phyloP scores from a whole-genome alignment of 164 flowering plant species.

The Aristolochia fimbriata region DNA sequence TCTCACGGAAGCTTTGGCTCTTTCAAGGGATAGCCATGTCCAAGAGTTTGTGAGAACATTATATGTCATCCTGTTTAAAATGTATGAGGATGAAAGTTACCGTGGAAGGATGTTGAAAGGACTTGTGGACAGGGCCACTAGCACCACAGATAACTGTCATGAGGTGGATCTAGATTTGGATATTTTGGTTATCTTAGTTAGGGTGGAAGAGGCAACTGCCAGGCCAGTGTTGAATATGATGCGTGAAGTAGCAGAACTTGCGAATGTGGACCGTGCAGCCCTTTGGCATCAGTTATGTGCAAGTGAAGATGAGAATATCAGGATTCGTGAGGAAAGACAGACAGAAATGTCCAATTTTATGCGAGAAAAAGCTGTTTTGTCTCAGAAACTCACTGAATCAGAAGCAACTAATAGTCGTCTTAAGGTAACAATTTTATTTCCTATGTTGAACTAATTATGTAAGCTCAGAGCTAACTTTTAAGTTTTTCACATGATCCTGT shows the following conservation, averaged over 20 bases:
- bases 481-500: background rate
- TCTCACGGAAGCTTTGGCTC: slow-evolving; percentile 85
- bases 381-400: slow-evolving; percentile 69
- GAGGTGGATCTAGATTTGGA: slow-evolving; percentile 76
- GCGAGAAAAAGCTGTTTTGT: slow-evolving; percentile 55
- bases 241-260: slow-evolving; percentile 90
- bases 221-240: slow-evolving; percentile 82
- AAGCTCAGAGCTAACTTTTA: too few species aligned
- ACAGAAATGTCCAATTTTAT: slow-evolving; percentile 43
- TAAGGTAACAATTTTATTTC: slow-evolving; percentile 44
- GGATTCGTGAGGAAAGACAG: slow-evolving; percentile 68
- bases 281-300: slow-evolving; percentile 96
- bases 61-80: slow-evolving; percentile 62
- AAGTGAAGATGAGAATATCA: slow-evolving; percentile 74
- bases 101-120: slow-evolving; percentile 77
- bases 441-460: background rate
- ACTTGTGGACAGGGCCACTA: slow-evolving; percentile 76
- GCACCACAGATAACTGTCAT: slow-evolving; percentile 43
- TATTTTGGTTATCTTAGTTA: slow-evolving; percentile 39
- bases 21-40: slow-evolving; percentile 59
- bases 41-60: slow-evolving; percentile 72
- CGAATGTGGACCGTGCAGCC: slow-evolving; percentile 87
- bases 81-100: slow-evolving; percentile 64
- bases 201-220: slow-evolving; percentile 49
- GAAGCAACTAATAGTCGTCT: slow-evolving; percentile 69